Evolutionary conservation across 2,329 filamentous ascomycete genomes (phyloP).

Genomic region (Microdochium bolleyi): DNA sequence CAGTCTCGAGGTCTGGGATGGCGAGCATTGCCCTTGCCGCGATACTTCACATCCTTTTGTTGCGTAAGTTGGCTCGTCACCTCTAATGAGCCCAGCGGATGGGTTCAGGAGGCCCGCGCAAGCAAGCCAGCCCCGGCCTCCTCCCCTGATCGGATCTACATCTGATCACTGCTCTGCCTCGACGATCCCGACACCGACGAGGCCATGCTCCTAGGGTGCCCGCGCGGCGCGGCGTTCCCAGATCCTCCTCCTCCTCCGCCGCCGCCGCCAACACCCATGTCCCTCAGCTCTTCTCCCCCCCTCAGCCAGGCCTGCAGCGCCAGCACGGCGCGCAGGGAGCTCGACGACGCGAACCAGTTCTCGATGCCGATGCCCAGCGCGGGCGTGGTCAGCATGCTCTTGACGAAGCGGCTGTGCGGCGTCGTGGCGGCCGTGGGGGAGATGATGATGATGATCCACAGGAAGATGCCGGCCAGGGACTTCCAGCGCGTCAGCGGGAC

Average conservation of each 20-base stretch:
- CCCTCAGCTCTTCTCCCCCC: neutral
- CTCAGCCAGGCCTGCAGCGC: neutral
- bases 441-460: conserved; percentile 37
- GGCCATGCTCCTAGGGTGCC: neutral
- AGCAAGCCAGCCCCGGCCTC: neutral
- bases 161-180: neutral
- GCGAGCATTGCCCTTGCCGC: no score
- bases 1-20: no score
- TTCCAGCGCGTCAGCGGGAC: conserved; percentile 38
- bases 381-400: conserved; percentile 25
- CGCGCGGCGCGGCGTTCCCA: neutral
- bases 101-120: no score
- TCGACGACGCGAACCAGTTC: conserved; percentile 26
- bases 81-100: no score
- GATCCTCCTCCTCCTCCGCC: neutral
- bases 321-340: neutral
- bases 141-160: neutral
- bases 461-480: conserved; percentile 36
- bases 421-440: conserved; percentile 28
- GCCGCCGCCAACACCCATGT: neutral
- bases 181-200: neutral
- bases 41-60: no score
- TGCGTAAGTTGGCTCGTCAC: no score
- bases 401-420: conserved; percentile 34
- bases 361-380: conserved; percentile 30